phyloP scores from a whole-genome alignment of 2,329 filamentous ascomycete species.

The Aspergillus thermomutatus region DNA sequence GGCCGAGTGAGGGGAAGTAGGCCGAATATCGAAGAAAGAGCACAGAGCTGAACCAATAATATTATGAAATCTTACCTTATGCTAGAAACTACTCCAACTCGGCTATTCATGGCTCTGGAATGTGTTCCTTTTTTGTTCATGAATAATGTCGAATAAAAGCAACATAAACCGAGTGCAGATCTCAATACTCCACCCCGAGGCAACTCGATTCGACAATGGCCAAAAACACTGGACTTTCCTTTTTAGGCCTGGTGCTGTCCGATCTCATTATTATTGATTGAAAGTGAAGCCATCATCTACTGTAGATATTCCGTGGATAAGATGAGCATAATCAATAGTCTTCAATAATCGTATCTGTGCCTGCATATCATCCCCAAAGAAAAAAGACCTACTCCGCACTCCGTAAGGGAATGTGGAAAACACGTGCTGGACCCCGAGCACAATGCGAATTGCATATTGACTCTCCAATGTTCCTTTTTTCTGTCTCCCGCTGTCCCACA shows the following conservation, averaged over 20 bases:
- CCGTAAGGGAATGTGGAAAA: background rate
- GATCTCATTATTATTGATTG: background rate
- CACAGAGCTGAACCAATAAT: background rate
- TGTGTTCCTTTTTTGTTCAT: background rate
- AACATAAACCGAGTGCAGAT: background rate
- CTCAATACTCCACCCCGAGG: background rate
- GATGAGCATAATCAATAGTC: background rate
- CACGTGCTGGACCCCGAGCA: background rate
- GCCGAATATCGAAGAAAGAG: background rate
- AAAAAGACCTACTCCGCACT: no score
- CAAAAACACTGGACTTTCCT: no score
- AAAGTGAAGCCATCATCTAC: background rate
- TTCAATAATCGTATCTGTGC: background rate
- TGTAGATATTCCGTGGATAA: background rate
- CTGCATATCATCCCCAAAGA: background rate
- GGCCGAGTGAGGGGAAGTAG: background rate
- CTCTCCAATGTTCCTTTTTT: background rate
- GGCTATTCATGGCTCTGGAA: background rate
- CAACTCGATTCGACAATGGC: background rate
- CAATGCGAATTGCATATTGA: background rate
- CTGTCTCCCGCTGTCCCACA: background rate
- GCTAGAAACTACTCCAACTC: background rate
- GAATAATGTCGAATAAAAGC: background rate
- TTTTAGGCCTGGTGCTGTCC: no score
- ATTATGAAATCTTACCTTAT: background rate